phyloP scores from a whole-genome alignment of 2,329 filamentous ascomycete species.

The Calonectria ilicicola region DNA sequence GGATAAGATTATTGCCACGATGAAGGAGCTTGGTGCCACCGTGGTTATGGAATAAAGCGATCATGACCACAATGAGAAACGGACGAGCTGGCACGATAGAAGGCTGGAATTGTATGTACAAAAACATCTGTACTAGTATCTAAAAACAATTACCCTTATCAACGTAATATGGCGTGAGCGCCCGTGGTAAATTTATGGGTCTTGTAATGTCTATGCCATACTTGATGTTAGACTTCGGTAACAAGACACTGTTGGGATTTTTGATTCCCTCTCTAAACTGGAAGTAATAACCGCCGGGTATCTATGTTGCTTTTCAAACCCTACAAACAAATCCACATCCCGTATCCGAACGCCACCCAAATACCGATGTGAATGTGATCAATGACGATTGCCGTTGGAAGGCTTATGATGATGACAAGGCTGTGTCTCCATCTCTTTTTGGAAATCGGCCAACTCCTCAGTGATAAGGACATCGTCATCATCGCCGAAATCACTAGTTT shows the following conservation, averaged over 20 bases:
- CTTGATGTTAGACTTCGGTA: slow-evolving; percentile 2
- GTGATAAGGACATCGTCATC: slow-evolving; percentile 83
- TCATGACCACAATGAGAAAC: slow-evolving; percentile 26
- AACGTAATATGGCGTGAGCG: slow-evolving; percentile 4
- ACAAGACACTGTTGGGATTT: slow-evolving; percentile 10
- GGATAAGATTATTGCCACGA: slow-evolving; percentile 95
- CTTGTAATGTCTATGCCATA: neutral
- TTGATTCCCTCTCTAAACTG: slow-evolving; percentile 18
- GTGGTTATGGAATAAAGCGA: slow-evolving; percentile 85
- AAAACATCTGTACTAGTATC: slow-evolving; percentile 54
- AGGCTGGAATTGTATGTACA: slow-evolving; percentile 53
- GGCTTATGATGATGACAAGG: slow-evolving; percentile 53
- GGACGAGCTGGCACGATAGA: slow-evolving; percentile 47
- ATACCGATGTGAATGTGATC: slow-evolving; percentile 18
- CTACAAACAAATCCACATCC: slow-evolving; percentile 21
- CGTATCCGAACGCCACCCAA: slow-evolving; percentile 45
- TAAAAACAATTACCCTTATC: slow-evolving; percentile 40
- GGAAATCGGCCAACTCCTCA: slow-evolving; percentile 75
- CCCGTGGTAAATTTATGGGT: slow-evolving; percentile 3
- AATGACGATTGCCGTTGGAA: slow-evolving; percentile 47
- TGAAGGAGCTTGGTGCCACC: slow-evolving; percentile 93
- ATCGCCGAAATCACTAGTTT: slow-evolving; percentile 86
- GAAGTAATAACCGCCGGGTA: slow-evolving; percentile 42
- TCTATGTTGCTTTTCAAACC: slow-evolving; percentile 40
- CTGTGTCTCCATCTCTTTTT: slow-evolving; percentile 54